phyloP scores from a whole-genome alignment of 495 filamentous ascomycete species.

The Trichoderma gamsii region DNA sequence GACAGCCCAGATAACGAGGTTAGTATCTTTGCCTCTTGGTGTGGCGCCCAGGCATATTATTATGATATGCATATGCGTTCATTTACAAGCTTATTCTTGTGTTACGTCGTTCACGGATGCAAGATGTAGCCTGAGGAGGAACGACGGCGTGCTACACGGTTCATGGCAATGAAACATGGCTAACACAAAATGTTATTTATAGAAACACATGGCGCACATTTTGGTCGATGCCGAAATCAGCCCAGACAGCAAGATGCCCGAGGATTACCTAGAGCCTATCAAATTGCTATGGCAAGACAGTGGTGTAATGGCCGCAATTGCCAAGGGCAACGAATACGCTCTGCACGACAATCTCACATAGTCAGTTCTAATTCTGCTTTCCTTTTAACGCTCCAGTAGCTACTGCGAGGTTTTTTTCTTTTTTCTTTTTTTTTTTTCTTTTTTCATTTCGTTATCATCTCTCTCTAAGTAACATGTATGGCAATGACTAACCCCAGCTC shows the following conservation, averaged over 20 bases:
- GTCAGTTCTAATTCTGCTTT: slow-evolving; percentile 47
- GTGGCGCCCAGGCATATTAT: not conserved
- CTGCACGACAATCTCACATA: slow-evolving; percentile 92
- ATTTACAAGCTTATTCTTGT: not conserved
- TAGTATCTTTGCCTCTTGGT: slow-evolving; percentile 30
- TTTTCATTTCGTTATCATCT: too few species aligned
- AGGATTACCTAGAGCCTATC: slow-evolving; percentile 68
- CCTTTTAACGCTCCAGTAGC: not conserved
- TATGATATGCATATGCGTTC: not conserved
- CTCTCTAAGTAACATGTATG: too few species aligned
- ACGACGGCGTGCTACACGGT: not conserved
- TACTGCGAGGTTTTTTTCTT: too few species aligned
- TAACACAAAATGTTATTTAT: slow-evolving; percentile 11
- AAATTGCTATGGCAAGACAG: slow-evolving; percentile 75
- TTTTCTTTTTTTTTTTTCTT: too few species aligned
- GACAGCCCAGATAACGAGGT: slow-evolving; percentile 74
- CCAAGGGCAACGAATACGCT: slow-evolving; percentile 90
- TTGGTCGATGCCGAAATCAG: slow-evolving; percentile 68
- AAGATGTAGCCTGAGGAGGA: not conserved
- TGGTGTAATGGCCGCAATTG: slow-evolving; percentile 79
- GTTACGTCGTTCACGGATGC: not conserved
- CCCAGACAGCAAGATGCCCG: slow-evolving; percentile 64
- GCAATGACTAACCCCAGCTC: slow-evolving; percentile 16
- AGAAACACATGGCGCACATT: slow-evolving; percentile 50
- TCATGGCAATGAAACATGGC: not conserved